Percentiles rank a stretch among this genome's conserved stretches.
These are phyloP conservation scores for Berberis thunbergii DNA, from an alignment of 164 flowering plant genomes.

Conservation along the genomic window DNA sequence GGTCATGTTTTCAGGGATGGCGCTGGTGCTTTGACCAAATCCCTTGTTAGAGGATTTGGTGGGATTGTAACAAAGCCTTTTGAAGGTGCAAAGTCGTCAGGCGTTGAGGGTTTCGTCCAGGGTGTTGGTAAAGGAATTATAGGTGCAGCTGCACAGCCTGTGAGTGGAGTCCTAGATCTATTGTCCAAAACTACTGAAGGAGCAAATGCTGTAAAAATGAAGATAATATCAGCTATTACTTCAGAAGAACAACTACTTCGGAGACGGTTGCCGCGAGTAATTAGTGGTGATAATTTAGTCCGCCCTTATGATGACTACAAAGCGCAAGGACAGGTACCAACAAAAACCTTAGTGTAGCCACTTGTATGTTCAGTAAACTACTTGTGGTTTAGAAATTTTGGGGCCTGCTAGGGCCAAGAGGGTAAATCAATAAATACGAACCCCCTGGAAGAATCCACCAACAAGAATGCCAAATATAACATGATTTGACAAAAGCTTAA, in stretches of 20 bases:
- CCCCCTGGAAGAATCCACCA: too few relatives aligned
- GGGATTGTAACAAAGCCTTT: constrained; percentile 98
- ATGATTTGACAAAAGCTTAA: too few relatives aligned
- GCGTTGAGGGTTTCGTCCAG: constrained; percentile 98
- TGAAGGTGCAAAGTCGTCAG: constrained; percentile 98
- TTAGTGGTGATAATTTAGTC: constrained; percentile 91
- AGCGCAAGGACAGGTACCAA: constrained; percentile 90
- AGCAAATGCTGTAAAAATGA: constrained; percentile 98
- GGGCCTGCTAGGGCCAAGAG: too few relatives aligned
- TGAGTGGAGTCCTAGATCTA: constrained; percentile 95
- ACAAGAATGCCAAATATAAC: too few relatives aligned
- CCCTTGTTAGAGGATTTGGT: constrained; percentile 89
- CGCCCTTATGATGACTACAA: constrained; percentile 84
- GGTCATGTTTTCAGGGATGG: constrained; percentile 96
- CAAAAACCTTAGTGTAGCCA: background rate
- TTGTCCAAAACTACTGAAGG: constrained; percentile 99
- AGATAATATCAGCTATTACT: constrained; percentile 85
- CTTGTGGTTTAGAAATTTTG: too few relatives aligned
- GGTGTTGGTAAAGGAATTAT: constrained; percentile 98
- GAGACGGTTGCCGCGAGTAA: constrained; percentile 83
- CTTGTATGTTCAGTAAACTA: too few relatives aligned
- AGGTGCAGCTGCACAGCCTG: constrained; percentile 99
- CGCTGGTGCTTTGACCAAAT: constrained; percentile 97
- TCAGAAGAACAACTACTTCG: constrained; percentile 97
- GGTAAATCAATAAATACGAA: too few relatives aligned